A percentile compares a stretch with the other conserved stretches of the same genome.
Evolutionary conservation across 805 yeast genomes (phyloP).

Genomic region (Candida montana): DNA sequence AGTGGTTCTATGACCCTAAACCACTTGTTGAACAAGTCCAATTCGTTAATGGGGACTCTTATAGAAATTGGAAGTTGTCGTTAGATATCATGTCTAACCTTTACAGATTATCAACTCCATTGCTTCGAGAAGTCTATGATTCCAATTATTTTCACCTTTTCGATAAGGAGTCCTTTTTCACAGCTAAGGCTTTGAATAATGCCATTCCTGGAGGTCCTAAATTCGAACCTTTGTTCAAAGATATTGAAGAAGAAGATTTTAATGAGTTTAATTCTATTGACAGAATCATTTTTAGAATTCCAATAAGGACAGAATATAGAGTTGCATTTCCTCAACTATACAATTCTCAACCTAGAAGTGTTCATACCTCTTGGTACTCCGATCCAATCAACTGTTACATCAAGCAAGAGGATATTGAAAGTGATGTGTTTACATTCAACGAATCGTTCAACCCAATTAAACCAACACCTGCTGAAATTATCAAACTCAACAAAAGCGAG

Average conservation of each 20-base stretch:
- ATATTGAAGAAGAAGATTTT: conserved; percentile 64
- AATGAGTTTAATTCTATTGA: conserved; percentile 90
- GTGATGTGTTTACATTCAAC: conserved; percentile 54
- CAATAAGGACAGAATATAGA: conserved; percentile 74
- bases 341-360: conserved; percentile 69
- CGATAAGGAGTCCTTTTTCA: conserved; percentile 73
- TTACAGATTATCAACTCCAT: conserved; percentile 64
- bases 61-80: conserved; percentile 64
- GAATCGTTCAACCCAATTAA: conserved; percentile 52
- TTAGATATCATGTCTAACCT: conserved; percentile 59
- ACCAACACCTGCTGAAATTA: conserved; percentile 25
- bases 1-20: conserved; percentile 77
- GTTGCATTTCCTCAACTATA: conserved; percentile 85
- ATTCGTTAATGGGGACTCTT: conserved; percentile 71
- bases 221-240: conserved; percentile 79
- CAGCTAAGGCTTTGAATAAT: conserved; percentile 85
- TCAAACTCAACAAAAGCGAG: conserved; percentile 17
- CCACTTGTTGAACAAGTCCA: conserved; percentile 59
- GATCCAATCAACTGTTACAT: conserved; percentile 52
- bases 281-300: conserved; percentile 73
- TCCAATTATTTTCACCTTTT: conserved; percentile 65
- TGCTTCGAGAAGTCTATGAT: conserved; percentile 46
- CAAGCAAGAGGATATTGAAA: conserved; percentile 38
- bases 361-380: conserved; percentile 57
- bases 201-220: conserved; percentile 95